Base-by-base conservation (phyloP, 768 basidiomycete genomes). In the Suillus fuscotomentosus region DNA sequence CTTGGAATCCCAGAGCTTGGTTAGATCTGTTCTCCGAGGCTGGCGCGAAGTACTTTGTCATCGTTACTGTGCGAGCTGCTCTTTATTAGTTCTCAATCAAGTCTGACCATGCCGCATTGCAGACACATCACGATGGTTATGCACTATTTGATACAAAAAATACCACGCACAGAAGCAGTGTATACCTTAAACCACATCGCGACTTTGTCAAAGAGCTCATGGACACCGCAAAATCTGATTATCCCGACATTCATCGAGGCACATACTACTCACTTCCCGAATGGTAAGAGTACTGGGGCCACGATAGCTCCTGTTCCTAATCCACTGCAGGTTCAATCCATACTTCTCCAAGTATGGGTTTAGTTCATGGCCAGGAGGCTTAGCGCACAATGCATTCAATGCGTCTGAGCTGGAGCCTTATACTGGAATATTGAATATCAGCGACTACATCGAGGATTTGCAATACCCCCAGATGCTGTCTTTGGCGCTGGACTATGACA, bases 61-160 rank as follows among this genome's bases (percentile, higher is more conserved):
- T 85, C 42, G 83, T 84, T 8, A 81, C 85, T 17, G 84, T 81
- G 22, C 7, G 80, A 73, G 2, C 15, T 51, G 55, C 56, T 13
- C 61, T 42, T 14, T 63, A 22, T n/a, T 59, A 11, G 20, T 48
- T 14, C 17, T 65, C 17, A 8, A 41, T 41, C n/a, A 36, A 59
- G 31, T 42, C 56, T 41, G 42, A 39, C n/a, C 22, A 0, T 51
- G 13, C 14, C 38, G 15, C 11, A 36, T 20, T 31, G 14, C 68
- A 84, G 81, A 88, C 86, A 81, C 86, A 88, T 61, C 86, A 88
- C 63, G 87, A 88, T 62, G 87, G 87, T 0, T 87, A 82, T 63
- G 77, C 77, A 1, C 69, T 87, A 2, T 88, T 87, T 41, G 84
- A 88, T 66, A 83, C 87, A 3, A 78, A 77, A 57, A 78, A 84